Evolutionary conservation across 2,329 filamentous ascomycete species (phyloP), one percentile per base, ranked within the genome.

Genomic region (Aspergillaceae sp.): DNA sequence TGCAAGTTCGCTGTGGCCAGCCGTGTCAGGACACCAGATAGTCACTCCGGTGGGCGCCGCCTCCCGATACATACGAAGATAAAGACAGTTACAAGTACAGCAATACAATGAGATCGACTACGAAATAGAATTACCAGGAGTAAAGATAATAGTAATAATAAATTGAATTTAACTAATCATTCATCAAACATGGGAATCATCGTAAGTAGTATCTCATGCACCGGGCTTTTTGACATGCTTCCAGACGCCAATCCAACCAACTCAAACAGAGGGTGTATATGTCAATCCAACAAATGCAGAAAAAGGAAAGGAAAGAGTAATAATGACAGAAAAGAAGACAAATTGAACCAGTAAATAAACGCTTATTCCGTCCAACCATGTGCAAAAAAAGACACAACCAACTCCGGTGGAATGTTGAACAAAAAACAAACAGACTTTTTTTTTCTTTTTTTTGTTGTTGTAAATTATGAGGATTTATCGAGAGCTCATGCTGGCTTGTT

Each of bases 31-130:
- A 19, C 19, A 19, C 19, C 19, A 48, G 48, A 46, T 57, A 57
- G 56, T 49, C 53, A 42, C 49, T 63, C 59, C 59, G 61, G 57
- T 29, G 26, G 56, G 53, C 59, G 53, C 44, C 51, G 57, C 60
- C 58, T 59, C 65, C 54, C 19, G 19, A 19, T 19, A 19, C 19
- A 19, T 19, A 19, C 19, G 2, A 19, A 19, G 19, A 19, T 19
- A 19, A 19, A 19, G 19, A 19, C 19, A 19, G 19, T 19, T 19
- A 19, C 19, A 19, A 19, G 19, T 48, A 37, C 11, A 45, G 19
- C 4, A 27, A 28, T 19, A 19, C 19, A 19, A 19, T 19, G 19
- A 19, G 19, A 19, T 19, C 19, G 19, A 19, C 19, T 19, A 19
- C 19, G 19, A 19, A 19, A 45, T 44, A 30, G 5, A 44, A 7